These are phyloP conservation scores for Sporisorium exsertum DNA, from an alignment of 1,284 basidiomycete species.

Conservation along the genomic window DNA sequence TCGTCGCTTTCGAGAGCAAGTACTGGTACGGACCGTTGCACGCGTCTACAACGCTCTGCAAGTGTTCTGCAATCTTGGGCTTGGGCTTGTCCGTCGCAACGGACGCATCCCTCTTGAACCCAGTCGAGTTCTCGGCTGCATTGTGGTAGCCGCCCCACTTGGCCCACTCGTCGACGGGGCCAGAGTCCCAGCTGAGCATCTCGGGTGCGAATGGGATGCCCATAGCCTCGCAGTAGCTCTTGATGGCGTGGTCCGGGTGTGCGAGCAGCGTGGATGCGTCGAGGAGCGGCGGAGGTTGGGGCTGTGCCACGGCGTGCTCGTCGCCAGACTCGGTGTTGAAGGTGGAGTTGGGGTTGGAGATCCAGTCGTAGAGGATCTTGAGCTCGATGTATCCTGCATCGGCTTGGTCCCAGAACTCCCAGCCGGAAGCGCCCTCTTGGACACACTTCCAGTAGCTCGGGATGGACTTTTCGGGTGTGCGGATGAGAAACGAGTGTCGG, in stretches of 20 bases:
- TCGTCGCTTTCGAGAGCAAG: constrained; percentile 42
- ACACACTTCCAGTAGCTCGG: constrained; percentile 65
- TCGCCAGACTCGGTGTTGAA: constrained; percentile 55
- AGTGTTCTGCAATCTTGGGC: constrained; percentile 51
- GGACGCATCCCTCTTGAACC: constrained; percentile 56
- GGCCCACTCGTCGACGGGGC: constrained; percentile 60
- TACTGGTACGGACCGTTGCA: constrained; percentile 48
- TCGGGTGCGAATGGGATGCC: constrained; percentile 58
- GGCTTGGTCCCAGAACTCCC: constrained; percentile 64
- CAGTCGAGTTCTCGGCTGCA: constrained; percentile 62
- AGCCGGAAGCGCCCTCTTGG: constrained; percentile 64
- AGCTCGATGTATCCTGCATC: constrained; percentile 63
- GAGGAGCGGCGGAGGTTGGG: constrained; percentile 59
- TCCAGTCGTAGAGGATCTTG: constrained; percentile 63
- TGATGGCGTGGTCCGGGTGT: constrained; percentile 56
- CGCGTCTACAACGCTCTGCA: constrained; percentile 45
- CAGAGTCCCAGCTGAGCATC: constrained; percentile 66
- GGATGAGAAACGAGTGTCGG: constrained; percentile 66
- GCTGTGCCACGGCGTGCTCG: constrained; percentile 42
- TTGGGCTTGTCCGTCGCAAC: constrained; percentile 21
- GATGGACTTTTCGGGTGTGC: constrained; percentile 64
- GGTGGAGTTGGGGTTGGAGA: constrained; percentile 57
- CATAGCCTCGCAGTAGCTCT: constrained; percentile 56
- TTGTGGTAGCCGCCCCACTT: constrained; percentile 67
- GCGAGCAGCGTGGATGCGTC: constrained; percentile 58